phyloP scores from a whole-genome alignment of 345 rosid genomes.

The Streptanthus diversifolius region DNA sequence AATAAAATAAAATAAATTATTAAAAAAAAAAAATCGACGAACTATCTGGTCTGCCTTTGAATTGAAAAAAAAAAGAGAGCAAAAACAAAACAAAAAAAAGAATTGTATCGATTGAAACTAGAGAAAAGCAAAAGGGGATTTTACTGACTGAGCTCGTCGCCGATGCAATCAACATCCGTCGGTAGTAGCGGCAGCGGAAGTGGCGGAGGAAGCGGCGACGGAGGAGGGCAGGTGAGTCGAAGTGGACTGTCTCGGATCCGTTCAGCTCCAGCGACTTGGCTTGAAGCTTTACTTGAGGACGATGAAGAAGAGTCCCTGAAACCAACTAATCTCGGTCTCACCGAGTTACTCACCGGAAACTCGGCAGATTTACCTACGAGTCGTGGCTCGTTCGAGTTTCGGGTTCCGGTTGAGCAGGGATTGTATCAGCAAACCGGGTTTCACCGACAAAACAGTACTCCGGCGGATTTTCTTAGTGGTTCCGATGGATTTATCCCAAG shows the following conservation, averaged over 20 bases:
- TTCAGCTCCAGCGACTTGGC: slow-evolving; percentile 76
- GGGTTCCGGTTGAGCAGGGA: slow-evolving; percentile 36
- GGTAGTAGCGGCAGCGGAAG: slow-evolving; percentile 43
- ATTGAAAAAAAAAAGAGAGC: neutral
- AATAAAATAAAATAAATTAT: neutral
- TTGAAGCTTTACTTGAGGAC: slow-evolving; percentile 64
- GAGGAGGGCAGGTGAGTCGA: slow-evolving; percentile 44
- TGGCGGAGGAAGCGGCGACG: neutral
- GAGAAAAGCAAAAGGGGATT: slow-evolving; percentile 4
- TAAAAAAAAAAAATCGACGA: neutral
- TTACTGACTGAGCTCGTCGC: slow-evolving; percentile 22
- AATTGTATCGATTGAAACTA: neutral
- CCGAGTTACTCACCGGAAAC: slow-evolving; percentile 39
- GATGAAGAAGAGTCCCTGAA: slow-evolving; percentile 69
- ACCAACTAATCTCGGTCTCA: slow-evolving; percentile 51
- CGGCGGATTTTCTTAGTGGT: slow-evolving; percentile 54
- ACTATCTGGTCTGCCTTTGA: slow-evolving; percentile 7
- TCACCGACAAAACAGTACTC: slow-evolving; percentile 66
- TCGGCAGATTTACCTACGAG: slow-evolving; percentile 18
- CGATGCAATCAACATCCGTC: slow-evolving; percentile 58
- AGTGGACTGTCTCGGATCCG: slow-evolving; percentile 58
- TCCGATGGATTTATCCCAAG: slow-evolving; percentile 44
- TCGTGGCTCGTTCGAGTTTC: slow-evolving; percentile 34
- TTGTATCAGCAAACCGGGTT: slow-evolving; percentile 41
- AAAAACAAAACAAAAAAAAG: neutral